Conservation (phyloP, 805 yeast genomes). For the Myxozyma melibiosi region DNA sequence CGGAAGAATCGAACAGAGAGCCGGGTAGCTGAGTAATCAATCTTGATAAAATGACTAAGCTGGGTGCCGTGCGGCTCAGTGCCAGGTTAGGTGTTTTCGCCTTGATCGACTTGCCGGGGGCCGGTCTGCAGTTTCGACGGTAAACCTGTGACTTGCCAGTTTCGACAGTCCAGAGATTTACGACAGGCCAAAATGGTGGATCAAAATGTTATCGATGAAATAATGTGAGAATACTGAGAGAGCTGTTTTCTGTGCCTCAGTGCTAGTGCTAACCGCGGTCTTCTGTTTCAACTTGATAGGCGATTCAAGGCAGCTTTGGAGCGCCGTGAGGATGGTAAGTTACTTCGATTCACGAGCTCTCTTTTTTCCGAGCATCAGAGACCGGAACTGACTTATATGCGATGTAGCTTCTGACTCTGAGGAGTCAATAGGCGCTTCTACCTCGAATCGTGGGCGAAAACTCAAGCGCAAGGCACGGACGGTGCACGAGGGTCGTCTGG, state of each 20-base stretch:
- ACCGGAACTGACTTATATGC: neutral
- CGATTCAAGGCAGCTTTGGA: conserved; percentile 42
- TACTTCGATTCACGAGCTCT: neutral
- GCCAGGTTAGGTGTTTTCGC: too few species aligned
- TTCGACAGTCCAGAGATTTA: too few species aligned
- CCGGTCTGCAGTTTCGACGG: too few species aligned
- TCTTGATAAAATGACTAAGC: too few species aligned
- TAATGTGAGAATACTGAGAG: conserved; percentile 25
- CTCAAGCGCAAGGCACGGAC: conserved; percentile 53
- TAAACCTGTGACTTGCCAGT: too few species aligned
- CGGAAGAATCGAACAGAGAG: too few species aligned
- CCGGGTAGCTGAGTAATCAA: too few species aligned
- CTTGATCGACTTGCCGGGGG: too few species aligned
- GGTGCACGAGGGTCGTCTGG: conserved; percentile 51
- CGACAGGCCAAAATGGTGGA: conserved; percentile 27
- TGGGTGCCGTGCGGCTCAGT: too few species aligned
- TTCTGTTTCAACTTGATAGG: conserved; percentile 22
- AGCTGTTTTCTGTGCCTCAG: neutral
- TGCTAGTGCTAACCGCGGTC: neutral
- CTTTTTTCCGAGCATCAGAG: neutral
- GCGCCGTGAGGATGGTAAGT: conserved; percentile 39
- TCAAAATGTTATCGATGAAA: conserved; percentile 30
- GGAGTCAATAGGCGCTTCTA: conserved; percentile 38
- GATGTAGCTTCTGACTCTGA: conserved; percentile 39
- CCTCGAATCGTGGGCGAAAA: conserved; percentile 61